Conservation (phyloP, 1,284 basidiomycete genomes). For the Austroboletus rostrupii region DNA sequence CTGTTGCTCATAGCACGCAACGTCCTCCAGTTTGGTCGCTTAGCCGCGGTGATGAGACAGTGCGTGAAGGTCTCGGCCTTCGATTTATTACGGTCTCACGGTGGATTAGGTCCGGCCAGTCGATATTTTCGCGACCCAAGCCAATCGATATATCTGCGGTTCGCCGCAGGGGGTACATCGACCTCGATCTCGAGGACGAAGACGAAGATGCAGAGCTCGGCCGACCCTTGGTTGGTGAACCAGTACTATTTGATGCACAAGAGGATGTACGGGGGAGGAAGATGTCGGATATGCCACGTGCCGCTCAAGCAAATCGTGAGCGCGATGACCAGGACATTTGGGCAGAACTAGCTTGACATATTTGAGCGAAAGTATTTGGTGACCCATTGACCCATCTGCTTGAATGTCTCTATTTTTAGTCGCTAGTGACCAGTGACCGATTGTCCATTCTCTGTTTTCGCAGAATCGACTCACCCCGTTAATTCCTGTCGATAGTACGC, state of each 20-base stretch:
- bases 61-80: constrained; percentile 38
- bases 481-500: too few species aligned
- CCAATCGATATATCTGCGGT: constrained; percentile 84
- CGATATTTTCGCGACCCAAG: constrained; percentile 86
- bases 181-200: constrained; percentile 69
- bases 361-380: neutral
- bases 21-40: constrained; percentile 83
- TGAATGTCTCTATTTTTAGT: too few species aligned
- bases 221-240: constrained; percentile 51
- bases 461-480: too few species aligned
- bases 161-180: constrained; percentile 67
- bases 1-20: constrained; percentile 87
- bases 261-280: constrained; percentile 33
- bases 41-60: constrained; percentile 90
- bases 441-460: too few species aligned
- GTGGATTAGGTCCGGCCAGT: constrained; percentile 78
- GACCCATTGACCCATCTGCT: too few species aligned
- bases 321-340: constrained; percentile 67
- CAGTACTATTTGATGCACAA: constrained; percentile 54
- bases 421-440: too few species aligned
- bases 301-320: constrained; percentile 48
- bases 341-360: constrained; percentile 60
- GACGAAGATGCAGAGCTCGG: constrained; percentile 50
- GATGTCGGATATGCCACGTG: constrained; percentile 53
- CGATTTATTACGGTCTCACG: constrained; percentile 11